Evolutionary conservation across 1,284 basidiomycete species (phyloP), one percentile per base, ranked within the genome.

Genomic region (Ceratobasidium sp.): DNA sequence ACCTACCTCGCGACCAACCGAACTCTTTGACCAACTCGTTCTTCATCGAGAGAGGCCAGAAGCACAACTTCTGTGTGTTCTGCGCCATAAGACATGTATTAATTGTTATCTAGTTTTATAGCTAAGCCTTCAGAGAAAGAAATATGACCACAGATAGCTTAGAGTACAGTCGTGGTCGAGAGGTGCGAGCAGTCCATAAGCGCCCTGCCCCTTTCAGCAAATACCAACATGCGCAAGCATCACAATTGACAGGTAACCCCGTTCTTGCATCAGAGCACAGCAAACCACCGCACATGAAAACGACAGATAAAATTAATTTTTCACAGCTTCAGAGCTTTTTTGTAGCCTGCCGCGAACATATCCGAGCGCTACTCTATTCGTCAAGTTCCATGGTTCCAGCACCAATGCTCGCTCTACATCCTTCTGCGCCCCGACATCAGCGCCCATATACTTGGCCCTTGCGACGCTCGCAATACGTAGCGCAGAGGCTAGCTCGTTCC

Each of bases 351-450:
- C 79, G 71, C 81, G 83, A 73, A 87, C 84, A 79, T 85, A 87
- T 16, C 86, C 88, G 71, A 92, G 78, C 26, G 84, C 83, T 75
- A 84, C 80, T 92, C 92, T 93, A 67, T 83, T 85, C 34, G 79
- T 79, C 64, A 77, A 61, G 32, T 87, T 84, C 80, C 86, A 89
- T 0, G 93, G 93, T 16, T 85, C 82, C 48, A 93, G 80, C 84
- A 89, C 85, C 53, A 94, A 83, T 1, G 87, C 87, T 76, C 86
- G 87, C 79, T 93, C 90, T 9, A 89, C 87, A 50, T 83, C 81
- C 41, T 45, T 76, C 72, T 69, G 18, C 58, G 77, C 77, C 65
- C 67, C 74, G 75, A 72, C n/a, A 73, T 75, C 76, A 0, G 76
- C 79, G 32, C 75, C 76, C 76, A 80, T 59, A 77, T 79, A 77